Evolutionary conservation across 1,284 basidiomycete species (phyloP), one percentile per base, ranked within the genome.

Genomic region (Apiotrichum veenhuisii): DNA sequence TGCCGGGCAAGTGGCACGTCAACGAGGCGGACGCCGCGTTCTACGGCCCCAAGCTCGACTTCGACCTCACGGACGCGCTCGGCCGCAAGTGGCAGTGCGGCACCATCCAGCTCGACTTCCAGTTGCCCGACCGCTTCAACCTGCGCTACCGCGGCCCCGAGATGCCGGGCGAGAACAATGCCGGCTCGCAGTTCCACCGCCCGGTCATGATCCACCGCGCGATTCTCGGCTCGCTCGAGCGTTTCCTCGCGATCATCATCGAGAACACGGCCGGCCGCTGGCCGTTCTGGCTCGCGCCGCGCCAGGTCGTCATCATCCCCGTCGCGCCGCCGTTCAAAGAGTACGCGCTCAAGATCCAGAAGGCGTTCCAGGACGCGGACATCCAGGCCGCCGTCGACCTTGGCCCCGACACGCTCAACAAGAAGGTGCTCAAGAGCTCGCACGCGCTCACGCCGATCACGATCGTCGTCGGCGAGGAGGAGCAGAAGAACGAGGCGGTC

Each of bases 151-250:
- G 92, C 42, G 85, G 86, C 41, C 64, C 77, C 5, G 78, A 78
- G 30, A 83, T 71, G 40, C 63, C 77, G 3, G 36, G 14, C 8
- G 49, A 50, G 10, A 77, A 76, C 23, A n/a, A n/a, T n/a, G 69
- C 80, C 15, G 84, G 85, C 64, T 82, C 80, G 61, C 81, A 86
- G 22, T 82, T 84, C 20, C 79, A 83, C 38, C 81, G 94, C 48
- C 96, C 96, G 5, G 95, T 98, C 67, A 98, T 99, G 82, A 97
- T 99, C 68, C 96, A 98, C 78, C 89, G 96, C 62, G 96, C 96
- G 3, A 93, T 98, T 73, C 77, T 98, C 63, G 96, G 96, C 47
- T 91, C 88, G 71, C 74, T 98, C 37, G 96, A 99, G 78, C 83
- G 96, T 1, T 98, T 98, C 80, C 91, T 97, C 58, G 95, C 92